Evolutionary conservation across 2,329 filamentous ascomycete genomes (phyloP).

Genomic region (Sordariomycetes sp.): DNA sequence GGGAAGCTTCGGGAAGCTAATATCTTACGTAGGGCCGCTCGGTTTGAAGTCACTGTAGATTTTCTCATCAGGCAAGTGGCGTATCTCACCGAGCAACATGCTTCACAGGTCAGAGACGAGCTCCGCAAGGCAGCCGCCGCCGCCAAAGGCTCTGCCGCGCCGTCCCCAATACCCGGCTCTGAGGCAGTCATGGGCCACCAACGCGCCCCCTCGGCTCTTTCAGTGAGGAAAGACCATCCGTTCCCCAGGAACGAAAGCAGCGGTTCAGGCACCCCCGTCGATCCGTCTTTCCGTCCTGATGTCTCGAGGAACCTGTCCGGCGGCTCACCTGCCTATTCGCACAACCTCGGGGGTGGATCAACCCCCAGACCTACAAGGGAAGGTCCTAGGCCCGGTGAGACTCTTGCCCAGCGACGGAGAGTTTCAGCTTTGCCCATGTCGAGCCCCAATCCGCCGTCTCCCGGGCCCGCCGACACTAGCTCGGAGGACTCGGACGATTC

Average conservation of each 20-base stretch:
- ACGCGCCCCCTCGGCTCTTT: conserved; percentile 41
- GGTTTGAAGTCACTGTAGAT: conserved; percentile 75
- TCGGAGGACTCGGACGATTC: conserved; percentile 31
- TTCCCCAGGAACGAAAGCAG: conserved; percentile 35
- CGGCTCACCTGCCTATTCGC: conserved; percentile 15
- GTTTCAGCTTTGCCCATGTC: conserved; percentile 34
- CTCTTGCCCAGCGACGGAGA: conserved; percentile 14
- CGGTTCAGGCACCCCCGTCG: conserved; percentile 29
- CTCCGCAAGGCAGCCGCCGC: conserved; percentile 64
- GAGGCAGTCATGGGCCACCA: conserved; percentile 27
- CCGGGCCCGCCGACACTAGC: conserved; percentile 24
- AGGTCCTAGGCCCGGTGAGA: conserved; percentile 19
- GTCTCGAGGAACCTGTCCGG: conserved; percentile 37
- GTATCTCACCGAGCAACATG: conserved; percentile 85
- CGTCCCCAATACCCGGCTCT: conserved; percentile 44
- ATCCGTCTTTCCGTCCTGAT: conserved; percentile 30
- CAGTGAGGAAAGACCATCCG: conserved; percentile 47
- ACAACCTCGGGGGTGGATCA: conserved; percentile 9
- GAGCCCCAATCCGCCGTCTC: conserved; percentile 18
- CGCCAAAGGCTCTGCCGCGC: conserved; percentile 42
- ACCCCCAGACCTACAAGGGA: conserved; percentile 11
- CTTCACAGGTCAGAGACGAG: conserved; percentile 81
- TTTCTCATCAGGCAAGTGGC: conserved; percentile 90
- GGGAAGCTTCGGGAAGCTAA: conserved; percentile 4
- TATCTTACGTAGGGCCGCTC: conserved; percentile 42